These are phyloP conservation scores for Sordariomycetes sp. DNA, from an alignment of 2,329 filamentous ascomycete species.

Conservation along the genomic window DNA sequence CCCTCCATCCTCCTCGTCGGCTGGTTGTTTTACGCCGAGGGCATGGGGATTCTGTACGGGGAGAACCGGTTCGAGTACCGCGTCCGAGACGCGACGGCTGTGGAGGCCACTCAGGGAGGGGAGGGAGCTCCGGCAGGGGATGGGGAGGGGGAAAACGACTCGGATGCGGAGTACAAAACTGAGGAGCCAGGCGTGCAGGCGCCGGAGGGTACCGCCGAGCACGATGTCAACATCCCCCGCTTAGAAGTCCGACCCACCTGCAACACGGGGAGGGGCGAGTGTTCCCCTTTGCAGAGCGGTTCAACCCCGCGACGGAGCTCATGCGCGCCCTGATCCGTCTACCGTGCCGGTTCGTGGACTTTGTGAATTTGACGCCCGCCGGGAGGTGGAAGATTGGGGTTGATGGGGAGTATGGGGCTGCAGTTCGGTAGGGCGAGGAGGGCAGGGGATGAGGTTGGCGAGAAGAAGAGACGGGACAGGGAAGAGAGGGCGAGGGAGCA, in stretches of 20 bases:
- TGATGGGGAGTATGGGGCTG: not conserved
- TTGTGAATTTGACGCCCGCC: conserved; percentile 17
- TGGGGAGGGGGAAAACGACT: conserved; percentile 2
- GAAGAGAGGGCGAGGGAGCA: conserved; percentile 6
- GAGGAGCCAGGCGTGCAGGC: not conserved
- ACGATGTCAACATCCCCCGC: conserved; percentile 9
- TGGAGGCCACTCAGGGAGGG: conserved; percentile 7
- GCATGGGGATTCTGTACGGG: conserved; percentile 27
- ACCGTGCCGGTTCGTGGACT: conserved; percentile 19
- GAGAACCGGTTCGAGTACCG: conserved; percentile 32
- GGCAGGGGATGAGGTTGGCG: conserved; percentile 8
- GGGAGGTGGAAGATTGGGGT: not conserved
- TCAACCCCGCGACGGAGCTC: conserved; percentile 15
- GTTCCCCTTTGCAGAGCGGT: conserved; percentile 24
- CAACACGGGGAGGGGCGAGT: conserved; percentile 6
- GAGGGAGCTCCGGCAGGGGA: conserved; percentile 2
- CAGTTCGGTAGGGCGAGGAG: conserved; percentile 4
- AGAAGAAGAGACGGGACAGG: conserved; percentile 8
- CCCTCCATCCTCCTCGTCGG: conserved; percentile 22
- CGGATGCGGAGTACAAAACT: conserved; percentile 8
- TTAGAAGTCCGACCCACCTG: conserved; percentile 16
- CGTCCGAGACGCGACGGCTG: conserved; percentile 21
- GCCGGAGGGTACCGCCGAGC: not conserved
- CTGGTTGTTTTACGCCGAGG: conserved; percentile 20
- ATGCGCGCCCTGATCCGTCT: conserved; percentile 16